A percentile compares a stretch with the other conserved stretches of the same genome.
Conservation (phyloP, 2,329 filamentous ascomycete species). For the Phyllosticta citrichinensis region DNA sequence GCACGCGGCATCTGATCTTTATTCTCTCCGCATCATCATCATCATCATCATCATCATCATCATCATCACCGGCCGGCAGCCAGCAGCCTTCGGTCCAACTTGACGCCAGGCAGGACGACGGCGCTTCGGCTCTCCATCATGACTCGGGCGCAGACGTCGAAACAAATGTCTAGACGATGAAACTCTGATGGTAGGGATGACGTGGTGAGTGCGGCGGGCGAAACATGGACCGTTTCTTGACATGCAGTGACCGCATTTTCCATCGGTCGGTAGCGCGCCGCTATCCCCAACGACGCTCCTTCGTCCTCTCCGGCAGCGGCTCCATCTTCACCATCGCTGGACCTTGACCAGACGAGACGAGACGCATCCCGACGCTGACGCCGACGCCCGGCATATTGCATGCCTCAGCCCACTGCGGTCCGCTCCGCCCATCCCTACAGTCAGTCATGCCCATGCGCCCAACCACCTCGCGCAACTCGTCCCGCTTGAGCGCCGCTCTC, state of each 20-base stretch:
- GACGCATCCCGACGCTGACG: background rate
- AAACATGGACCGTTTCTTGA: background rate
- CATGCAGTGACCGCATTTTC: background rate
- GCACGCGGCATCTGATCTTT: no score
- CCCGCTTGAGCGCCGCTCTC: conserved; percentile 28
- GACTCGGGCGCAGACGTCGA: background rate
- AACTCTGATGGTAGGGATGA: background rate
- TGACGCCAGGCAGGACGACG: no score
- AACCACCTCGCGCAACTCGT: conserved; percentile 14
- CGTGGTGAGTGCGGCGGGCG: background rate
- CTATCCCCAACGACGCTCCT: background rate
- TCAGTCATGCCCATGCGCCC: background rate
- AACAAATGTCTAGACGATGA: background rate
- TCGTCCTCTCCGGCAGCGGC: background rate
- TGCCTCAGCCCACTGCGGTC: background rate
- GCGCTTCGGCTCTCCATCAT: background rate
- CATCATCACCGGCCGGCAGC: no score
- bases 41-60: no score
- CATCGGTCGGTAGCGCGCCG: background rate
- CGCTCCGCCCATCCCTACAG: background rate
- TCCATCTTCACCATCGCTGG: background rate
- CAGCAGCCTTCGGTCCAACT: no score
- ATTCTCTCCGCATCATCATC: no score
- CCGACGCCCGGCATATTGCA: background rate
- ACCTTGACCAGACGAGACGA: background rate